Conservation (phyloP, 2,329 filamentous ascomycete genomes). For the Escovopsis sp. region DNA sequence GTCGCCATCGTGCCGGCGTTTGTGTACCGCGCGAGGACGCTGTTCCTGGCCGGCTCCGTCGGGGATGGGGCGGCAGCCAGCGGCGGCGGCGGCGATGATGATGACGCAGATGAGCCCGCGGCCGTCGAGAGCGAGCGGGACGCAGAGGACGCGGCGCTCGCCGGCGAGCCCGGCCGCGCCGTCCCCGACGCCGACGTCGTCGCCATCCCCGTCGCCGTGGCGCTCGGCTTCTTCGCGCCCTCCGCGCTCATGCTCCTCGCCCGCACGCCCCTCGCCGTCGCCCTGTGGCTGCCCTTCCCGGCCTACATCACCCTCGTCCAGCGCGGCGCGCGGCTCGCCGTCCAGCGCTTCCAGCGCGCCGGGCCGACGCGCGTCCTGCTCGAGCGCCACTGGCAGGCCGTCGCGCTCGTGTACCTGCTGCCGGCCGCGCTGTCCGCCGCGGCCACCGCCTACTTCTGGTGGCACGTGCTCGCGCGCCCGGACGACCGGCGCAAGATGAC, state of each 20-base stretch:
- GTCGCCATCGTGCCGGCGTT: conserved; percentile 36
- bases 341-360: conserved; percentile 12
- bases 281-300: conserved; percentile 38
- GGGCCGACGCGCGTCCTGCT: conserved; percentile 24
- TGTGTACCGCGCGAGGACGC: conserved; percentile 25
- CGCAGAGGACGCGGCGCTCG: conserved; percentile 1
- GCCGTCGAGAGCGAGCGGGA: conserved; percentile 5
- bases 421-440: conserved; percentile 29
- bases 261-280: conserved; percentile 21
- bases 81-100: no score
- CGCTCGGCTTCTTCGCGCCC: conserved; percentile 32
- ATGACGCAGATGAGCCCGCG: no score
- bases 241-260: conserved; percentile 31
- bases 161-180: conserved; percentile 17
- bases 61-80: no score
- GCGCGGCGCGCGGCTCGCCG: conserved; percentile 17
- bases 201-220: conserved; percentile 37
- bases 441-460: conserved; percentile 28
- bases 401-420: conserved; percentile 29
- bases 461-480: conserved; percentile 17
- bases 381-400: conserved; percentile 24
- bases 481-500: conserved; percentile 37
- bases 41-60: conserved; percentile 14
- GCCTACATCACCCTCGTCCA: conserved; percentile 32
- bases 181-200: conserved; percentile 38